Evolutionary conservation across 345 rosid genomes (phyloP).

Genomic region (Salix koriyanagi): DNA sequence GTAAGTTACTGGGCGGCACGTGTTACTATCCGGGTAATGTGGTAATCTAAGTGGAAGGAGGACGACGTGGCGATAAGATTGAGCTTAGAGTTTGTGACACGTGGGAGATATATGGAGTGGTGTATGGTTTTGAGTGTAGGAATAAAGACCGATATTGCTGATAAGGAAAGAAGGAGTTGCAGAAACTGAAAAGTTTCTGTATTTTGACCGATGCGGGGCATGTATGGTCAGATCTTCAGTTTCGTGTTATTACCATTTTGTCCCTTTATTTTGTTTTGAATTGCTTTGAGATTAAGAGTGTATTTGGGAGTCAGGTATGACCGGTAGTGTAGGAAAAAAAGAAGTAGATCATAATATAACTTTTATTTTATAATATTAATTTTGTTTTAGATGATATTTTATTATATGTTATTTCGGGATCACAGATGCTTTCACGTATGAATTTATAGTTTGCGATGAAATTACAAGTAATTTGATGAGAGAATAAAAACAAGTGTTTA

Average conservation of each 20-base stretch:
- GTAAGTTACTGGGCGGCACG: not conserved
- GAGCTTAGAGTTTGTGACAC: conserved; percentile 1
- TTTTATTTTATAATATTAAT: too few relatives aligned
- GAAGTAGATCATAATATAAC: too few relatives aligned
- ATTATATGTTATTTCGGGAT: too few relatives aligned
- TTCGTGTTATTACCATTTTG: not conserved
- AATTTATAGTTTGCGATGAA: too few relatives aligned
- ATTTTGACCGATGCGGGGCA: conserved; percentile 39
- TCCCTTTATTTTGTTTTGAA: not conserved
- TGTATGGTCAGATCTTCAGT: conserved; percentile 32
- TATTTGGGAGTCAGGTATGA: too few relatives aligned
- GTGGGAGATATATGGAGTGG: conserved; percentile 15
- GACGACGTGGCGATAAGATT: not conserved
- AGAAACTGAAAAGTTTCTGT: conserved; percentile 22
- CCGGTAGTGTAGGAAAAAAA: too few relatives aligned
- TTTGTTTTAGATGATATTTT: too few relatives aligned
- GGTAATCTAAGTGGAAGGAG: not conserved
- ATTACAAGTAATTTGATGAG: too few relatives aligned
- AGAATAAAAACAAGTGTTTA: too few relatives aligned
- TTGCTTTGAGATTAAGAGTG: not conserved
- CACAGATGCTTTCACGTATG: too few relatives aligned
- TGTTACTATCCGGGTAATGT: not conserved
- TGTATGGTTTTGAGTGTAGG: conserved; percentile 2
- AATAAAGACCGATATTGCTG: conserved; percentile 53
- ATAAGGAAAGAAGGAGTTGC: conserved; percentile 30